A percentile compares a stretch with the other conserved stretches of the same genome.
These are phyloP conservation scores for Athelia psychrophila DNA, from an alignment of 1,284 basidiomycete genomes.

Conservation along the genomic window DNA sequence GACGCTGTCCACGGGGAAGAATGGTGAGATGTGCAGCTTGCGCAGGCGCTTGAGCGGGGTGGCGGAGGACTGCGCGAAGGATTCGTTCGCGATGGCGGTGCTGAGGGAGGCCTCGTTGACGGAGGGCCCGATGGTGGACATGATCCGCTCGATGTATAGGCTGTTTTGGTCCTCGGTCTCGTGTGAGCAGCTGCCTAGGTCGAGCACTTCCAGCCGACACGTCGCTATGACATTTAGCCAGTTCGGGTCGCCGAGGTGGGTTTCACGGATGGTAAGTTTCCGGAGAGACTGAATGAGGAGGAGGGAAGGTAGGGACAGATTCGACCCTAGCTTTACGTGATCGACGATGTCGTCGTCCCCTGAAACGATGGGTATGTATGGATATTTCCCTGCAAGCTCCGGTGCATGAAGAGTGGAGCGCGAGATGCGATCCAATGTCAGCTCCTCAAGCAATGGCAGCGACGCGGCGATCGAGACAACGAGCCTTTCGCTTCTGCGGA, in stretches of 20 bases:
- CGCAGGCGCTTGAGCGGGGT: constrained; percentile 51
- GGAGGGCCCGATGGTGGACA: constrained; percentile 51
- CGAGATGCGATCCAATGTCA: constrained; percentile 60
- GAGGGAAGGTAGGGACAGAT: constrained; percentile 62
- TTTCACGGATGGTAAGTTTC: constrained; percentile 63
- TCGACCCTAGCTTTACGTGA: constrained; percentile 51
- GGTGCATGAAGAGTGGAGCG: constrained; percentile 61
- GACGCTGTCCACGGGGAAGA: constrained; percentile 59
- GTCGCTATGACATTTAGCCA: constrained; percentile 48
- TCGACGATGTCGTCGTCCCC: constrained; percentile 59
- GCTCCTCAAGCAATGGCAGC: constrained; percentile 49
- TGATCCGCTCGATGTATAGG: constrained; percentile 53
- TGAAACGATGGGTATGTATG: constrained; percentile 54
- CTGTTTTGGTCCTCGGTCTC: constrained; percentile 52
- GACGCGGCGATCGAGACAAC: constrained; percentile 68
- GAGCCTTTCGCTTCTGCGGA: constrained; percentile 62
- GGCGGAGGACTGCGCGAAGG: constrained; percentile 41
- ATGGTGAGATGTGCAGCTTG: constrained; percentile 56
- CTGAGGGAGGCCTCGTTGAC: constrained; percentile 52
- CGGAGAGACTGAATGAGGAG: constrained; percentile 58
- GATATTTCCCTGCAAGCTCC: constrained; percentile 49
- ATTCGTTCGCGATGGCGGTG: constrained; percentile 43
- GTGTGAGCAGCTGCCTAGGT: constrained; percentile 57
- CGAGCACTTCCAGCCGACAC: constrained; percentile 54
- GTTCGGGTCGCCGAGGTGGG: constrained; percentile 61